These are phyloP conservation scores for Schizonepeta tenuifolia DNA, from an alignment of 257 asterid genomes.

Conservation along the genomic window DNA sequence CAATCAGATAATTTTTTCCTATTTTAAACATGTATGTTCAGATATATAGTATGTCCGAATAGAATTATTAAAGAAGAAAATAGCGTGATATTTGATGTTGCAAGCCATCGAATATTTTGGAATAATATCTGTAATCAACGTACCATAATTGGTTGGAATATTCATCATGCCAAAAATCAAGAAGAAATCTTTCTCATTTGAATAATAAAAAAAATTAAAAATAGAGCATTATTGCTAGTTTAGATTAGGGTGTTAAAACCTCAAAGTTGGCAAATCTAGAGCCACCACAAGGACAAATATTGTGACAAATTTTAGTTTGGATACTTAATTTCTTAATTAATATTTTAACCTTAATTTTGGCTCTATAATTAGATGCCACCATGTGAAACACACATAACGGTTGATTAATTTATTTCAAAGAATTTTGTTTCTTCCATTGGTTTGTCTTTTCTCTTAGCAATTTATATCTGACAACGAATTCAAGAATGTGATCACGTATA, in stretches of 20 bases:
- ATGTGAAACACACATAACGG: conserved; percentile 44
- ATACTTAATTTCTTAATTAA: conserved; percentile 39
- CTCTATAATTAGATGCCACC: conserved; percentile 43
- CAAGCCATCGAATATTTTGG: no score
- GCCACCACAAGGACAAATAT: conserved; percentile 40
- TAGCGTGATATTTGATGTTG: no score
- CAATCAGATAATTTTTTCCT: no score
- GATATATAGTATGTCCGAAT: no score
- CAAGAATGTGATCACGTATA: conserved; percentile 29
- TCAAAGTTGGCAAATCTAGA: conserved; percentile 44
- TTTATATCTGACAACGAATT: conserved; percentile 32
- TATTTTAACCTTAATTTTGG: conserved; percentile 31
- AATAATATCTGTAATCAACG: no score
- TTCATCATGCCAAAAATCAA: no score
- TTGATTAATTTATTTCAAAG: conserved; percentile 35
- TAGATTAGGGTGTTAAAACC: conserved; percentile 24
- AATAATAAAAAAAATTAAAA: neutral
- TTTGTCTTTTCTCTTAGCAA: conserved; percentile 45
- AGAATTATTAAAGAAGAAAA: no score
- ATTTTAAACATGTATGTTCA: no score
- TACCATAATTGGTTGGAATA: no score
- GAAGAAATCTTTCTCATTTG: no score
- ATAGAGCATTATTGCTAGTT: conserved; percentile 20
- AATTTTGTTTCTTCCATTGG: conserved; percentile 42
- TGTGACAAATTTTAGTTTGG: conserved; percentile 49